Evolutionary conservation across 108 stramenopile species (phyloP).

Genomic region (Cyclotella baltica): DNA sequence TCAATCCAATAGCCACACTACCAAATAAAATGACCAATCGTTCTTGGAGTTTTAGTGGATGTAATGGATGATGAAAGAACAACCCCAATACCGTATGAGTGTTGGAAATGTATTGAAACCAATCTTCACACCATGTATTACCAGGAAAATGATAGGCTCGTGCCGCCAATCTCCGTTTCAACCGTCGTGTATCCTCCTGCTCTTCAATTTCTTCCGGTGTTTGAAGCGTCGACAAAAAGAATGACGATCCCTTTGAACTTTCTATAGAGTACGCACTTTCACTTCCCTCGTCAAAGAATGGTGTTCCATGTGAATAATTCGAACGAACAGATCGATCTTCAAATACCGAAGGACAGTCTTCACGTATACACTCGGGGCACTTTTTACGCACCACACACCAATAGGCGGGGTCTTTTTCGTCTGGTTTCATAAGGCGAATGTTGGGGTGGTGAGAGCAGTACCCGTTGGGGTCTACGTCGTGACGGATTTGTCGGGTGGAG

Average conservation of each 20-base stretch:
- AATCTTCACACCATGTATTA: constrained; percentile 54
- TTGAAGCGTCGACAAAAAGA: constrained; percentile 19
- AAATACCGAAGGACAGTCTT: constrained; percentile 42
- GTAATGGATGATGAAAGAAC: constrained; percentile 59
- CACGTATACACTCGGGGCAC: constrained; percentile 49
- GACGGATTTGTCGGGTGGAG: constrained; percentile 5
- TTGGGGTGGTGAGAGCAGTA: constrained; percentile 44
- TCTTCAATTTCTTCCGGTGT: constrained; percentile 49
- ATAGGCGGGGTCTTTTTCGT: constrained; percentile 2
- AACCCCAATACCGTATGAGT: constrained; percentile 56
- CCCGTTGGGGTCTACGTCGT: constrained; percentile 32
- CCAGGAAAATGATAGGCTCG: constrained; percentile 58
- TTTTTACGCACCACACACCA: constrained; percentile 48
- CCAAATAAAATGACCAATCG: constrained; percentile 53
- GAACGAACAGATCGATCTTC: constrained; percentile 3
- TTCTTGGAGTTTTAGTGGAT: constrained; percentile 47
- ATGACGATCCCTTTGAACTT: constrained; percentile 9
- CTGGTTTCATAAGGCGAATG: constrained; percentile 33
- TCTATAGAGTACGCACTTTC: not conserved
- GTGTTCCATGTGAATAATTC: not conserved
- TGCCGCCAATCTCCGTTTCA: constrained; percentile 51
- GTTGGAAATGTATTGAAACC: constrained; percentile 54
- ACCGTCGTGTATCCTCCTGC: constrained; percentile 42
- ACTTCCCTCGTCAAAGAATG: not conserved
- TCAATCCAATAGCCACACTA: constrained; percentile 52